Evolutionary conservation across 106 monocot species (phyloP).

Genomic region (Phalaenopsis aphrodite): DNA sequence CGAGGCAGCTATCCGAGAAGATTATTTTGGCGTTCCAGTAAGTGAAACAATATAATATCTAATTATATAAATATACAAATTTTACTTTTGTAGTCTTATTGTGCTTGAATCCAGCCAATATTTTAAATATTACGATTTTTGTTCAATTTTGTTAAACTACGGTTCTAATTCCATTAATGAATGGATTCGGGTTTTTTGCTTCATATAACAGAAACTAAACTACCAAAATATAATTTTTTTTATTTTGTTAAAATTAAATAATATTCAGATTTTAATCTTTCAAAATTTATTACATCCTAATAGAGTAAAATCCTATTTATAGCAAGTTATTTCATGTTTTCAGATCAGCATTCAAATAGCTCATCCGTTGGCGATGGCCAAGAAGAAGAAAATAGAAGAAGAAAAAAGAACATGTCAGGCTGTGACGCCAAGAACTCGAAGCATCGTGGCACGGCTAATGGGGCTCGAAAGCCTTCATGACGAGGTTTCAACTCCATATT

Average conservation of each 20-base stretch:
- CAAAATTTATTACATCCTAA: too few relatives aligned
- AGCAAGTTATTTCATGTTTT: background rate
- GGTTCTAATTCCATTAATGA: background rate
- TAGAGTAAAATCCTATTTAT: too few relatives aligned
- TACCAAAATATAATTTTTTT: too few relatives aligned
- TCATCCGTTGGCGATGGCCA: background rate
- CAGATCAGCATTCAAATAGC: slow-evolving; percentile 17
- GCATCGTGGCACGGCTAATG: slow-evolving; percentile 59
- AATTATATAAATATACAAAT: background rate
- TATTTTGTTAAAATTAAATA: too few relatives aligned
- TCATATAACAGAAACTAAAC: too few relatives aligned
- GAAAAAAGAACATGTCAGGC: slow-evolving; percentile 1
- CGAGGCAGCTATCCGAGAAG: slow-evolving; percentile 9
- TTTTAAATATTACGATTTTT: too few relatives aligned
- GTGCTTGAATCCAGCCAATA: too few relatives aligned
- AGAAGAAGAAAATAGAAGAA: background rate
- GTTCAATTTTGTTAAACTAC: too few relatives aligned
- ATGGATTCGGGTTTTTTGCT: too few relatives aligned
- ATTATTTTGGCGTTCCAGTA: slow-evolving; percentile 36
- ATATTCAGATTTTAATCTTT: too few relatives aligned
- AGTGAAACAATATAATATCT: background rate
- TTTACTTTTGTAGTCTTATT: too few relatives aligned
- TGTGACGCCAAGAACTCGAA: slow-evolving; percentile 45
- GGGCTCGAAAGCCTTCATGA: slow-evolving; percentile 43
- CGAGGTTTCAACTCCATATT: slow-evolving; percentile 4